Conservation (phyloP, 495 filamentous ascomycete genomes). For the Aspergillus avenaceus region DNA sequence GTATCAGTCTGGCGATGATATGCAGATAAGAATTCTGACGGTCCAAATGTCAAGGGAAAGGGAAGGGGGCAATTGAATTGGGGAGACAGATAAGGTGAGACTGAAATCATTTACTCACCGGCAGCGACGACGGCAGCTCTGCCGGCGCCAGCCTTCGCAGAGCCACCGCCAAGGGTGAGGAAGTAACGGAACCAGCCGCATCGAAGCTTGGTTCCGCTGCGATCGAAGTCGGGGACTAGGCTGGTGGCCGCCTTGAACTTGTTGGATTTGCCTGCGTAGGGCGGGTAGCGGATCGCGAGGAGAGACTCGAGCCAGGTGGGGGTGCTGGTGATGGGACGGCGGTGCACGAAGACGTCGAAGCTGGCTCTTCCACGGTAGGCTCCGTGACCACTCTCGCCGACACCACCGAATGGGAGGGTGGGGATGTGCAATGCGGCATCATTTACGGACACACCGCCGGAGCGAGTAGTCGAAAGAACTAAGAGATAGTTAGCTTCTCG, state of each 20-base stretch:
- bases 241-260: conserved; percentile 53
- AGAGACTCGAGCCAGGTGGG: conserved; percentile 78
- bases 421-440: conserved; percentile 81
- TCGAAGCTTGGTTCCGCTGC: conserved; percentile 58
- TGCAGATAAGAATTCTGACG: conserved; percentile 2
- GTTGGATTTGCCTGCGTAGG: conserved; percentile 61
- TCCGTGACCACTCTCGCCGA: conserved; percentile 81
- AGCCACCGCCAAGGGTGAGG: conserved; percentile 43
- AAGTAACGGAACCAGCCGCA: conserved; percentile 43
- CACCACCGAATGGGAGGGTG: conserved; percentile 82
- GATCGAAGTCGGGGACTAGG: conserved; percentile 76
- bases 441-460: conserved; percentile 77
- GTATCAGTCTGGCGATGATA: background rate
- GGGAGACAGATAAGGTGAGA: too few species aligned
- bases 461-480: conserved; percentile 62
- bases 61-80: too few species aligned
- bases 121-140: conserved; percentile 41
- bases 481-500: conserved; percentile 10
- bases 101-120: conserved; percentile 34
- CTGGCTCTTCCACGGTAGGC: conserved; percentile 77
- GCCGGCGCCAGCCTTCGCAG: conserved; percentile 33
- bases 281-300: conserved; percentile 76
- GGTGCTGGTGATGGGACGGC: conserved; percentile 68
- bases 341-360: conserved; percentile 83
- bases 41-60: conserved; percentile 7